phyloP scores from a whole-genome alignment of 768 basidiomycete genomes.

The Hygrophoropsis aurantiaca region DNA sequence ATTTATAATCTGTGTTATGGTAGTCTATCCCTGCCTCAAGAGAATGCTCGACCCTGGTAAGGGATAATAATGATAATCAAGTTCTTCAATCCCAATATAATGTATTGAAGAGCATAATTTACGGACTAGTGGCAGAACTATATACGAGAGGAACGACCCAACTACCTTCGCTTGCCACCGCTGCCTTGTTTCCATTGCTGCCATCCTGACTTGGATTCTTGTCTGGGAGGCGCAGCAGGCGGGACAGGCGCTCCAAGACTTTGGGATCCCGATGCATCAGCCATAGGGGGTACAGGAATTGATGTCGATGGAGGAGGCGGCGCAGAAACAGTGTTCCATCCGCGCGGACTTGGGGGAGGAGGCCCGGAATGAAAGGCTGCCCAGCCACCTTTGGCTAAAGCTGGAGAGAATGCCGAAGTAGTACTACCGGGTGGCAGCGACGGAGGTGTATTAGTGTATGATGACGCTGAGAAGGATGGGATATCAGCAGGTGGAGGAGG shows the following conservation, averaged over 20 bases:
- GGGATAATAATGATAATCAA: not conserved
- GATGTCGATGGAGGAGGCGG: conserved; percentile 5
- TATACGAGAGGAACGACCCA: too few relatives aligned
- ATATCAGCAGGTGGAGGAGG: conserved; percentile 11
- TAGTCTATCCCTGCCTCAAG: too few relatives aligned
- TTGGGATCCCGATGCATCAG: not conserved
- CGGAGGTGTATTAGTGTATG: too few relatives aligned
- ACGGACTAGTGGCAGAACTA: not conserved
- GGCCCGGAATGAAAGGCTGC: not conserved
- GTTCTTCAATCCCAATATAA: not conserved
- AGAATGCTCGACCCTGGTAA: too few relatives aligned
- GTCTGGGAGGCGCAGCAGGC: conserved; percentile 19
- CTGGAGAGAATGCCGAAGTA: not conserved
- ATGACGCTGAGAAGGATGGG: too few relatives aligned
- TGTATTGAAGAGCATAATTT: conserved; percentile 6
- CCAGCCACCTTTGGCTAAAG: not conserved
- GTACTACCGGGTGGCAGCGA: not conserved
- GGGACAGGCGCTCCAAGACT: conserved; percentile 8
- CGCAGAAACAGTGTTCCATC: not conserved
- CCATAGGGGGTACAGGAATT: conserved; percentile 6
- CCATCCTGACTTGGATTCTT: conserved; percentile 45
- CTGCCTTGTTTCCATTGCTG: conserved; percentile 45
- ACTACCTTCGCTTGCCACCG: conserved; percentile 18
- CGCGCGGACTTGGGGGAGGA: not conserved
- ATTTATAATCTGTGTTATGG: not conserved